Evolutionary conservation across 2,329 filamentous ascomycete genomes (phyloP), one percentile per base, ranked within the genome.

Genomic region (Fusarium metavorans): DNA sequence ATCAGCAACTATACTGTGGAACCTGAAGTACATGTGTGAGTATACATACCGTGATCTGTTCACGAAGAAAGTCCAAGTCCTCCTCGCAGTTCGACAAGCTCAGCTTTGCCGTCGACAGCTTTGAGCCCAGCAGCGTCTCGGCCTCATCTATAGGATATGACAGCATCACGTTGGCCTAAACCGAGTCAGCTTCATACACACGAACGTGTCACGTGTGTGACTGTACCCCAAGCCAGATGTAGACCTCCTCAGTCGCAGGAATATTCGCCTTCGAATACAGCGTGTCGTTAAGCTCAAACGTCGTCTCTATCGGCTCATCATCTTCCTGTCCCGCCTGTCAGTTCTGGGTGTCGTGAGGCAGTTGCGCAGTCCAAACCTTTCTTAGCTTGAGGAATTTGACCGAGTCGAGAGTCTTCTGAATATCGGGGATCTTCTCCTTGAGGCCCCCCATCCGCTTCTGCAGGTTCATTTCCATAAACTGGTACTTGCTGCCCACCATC

Each of bases 401-500:
- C 20, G 95, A 97, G 70, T 98, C 96, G 69, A 98, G 85, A 1
- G 97, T 98, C 88, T 98, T 98, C 80, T 94, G 92, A 75, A 99
- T 98, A 82, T 99, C 97, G 0, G 97, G 97, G 76, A 99, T 95
- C 87, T 98, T 99, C 81, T 98, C 95, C 80, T 92, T 94, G 66
- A 99, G 86, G 3, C 95, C 95, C 5, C 89, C 88, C 63, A 94
- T 92, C 57, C 97, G 91, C 73, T 95, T 90, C 83, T 97, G 93
- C 68, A 97, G 94, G 84, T 98, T 98, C 82, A 93, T 88, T 85
- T 98, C 95, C 97, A 99, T 99, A 86, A 98, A 99, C 84, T 98
- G 97, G 87, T 99, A 99, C 89, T 99, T 99, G 78, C 95, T 97
- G 81, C 82, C 81, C 84, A 14, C 68, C 65, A 48, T 50, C 39